phyloP scores from a whole-genome alignment of 805 yeast genomes.

The Schizosaccharomyces cryophilus region DNA sequence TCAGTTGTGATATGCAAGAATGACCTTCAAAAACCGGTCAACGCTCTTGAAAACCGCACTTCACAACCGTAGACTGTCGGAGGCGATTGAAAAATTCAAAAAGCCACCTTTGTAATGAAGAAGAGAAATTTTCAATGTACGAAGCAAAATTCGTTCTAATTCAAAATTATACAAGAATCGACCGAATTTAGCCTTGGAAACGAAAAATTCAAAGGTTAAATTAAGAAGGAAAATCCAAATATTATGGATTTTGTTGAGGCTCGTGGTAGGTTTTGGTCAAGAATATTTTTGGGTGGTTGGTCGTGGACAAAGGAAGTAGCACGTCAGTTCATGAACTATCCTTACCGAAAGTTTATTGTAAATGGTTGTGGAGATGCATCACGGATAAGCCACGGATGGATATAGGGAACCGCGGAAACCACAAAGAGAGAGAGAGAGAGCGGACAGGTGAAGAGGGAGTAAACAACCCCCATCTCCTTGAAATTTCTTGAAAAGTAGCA shows the following conservation, averaged over 20 bases:
- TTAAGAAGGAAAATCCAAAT: neutral
- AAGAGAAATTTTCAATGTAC: neutral
- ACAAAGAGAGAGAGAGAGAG: neutral
- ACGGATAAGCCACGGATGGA: too few species aligned
- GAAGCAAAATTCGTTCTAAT: neutral
- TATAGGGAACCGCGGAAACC: too few species aligned
- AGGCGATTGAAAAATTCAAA: too few species aligned
- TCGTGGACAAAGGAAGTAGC: neutral
- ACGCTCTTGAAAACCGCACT: too few species aligned
- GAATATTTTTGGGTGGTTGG: neutral
- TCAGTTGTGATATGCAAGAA: too few species aligned
- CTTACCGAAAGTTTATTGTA: too few species aligned
- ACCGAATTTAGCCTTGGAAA: neutral
- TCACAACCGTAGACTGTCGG: too few species aligned
- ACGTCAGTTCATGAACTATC: too few species aligned
- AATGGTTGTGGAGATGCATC: too few species aligned
- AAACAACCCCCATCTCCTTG: neutral
- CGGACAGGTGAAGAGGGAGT: neutral
- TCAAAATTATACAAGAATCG: neutral
- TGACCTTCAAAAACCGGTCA: too few species aligned
- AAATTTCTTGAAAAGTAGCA: neutral
- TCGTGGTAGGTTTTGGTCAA: neutral
- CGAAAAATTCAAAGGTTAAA: too few species aligned
- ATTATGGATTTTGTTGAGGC: neutral
- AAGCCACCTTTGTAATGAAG: neutral